Percentiles rank a stretch among this genome's conserved stretches.
phyloP scores from a whole-genome alignment of 2,329 filamentous ascomycete genomes.

The Zymoseptoria ardabiliae region DNA sequence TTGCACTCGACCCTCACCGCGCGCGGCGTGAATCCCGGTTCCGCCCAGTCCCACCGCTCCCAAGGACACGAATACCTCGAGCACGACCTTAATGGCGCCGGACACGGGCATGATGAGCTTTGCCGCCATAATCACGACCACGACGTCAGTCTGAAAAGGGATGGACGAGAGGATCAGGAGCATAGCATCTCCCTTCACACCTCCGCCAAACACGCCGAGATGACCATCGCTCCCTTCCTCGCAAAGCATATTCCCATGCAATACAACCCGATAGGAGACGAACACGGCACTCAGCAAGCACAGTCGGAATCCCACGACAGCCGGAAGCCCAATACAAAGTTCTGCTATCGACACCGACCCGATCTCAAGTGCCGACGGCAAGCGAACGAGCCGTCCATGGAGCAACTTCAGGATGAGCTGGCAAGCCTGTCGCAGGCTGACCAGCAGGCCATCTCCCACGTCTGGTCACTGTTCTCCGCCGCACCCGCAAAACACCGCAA shows the following conservation, averaged over 20 bases:
- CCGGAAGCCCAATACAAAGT: constrained; percentile 65
- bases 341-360: constrained; percentile 89
- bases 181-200: constrained; percentile 36
- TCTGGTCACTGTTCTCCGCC: constrained; percentile 96
- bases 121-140: constrained; percentile 30
- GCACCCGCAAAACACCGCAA: constrained; percentile 90
- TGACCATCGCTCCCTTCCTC: constrained; percentile 81
- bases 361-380: constrained; percentile 90
- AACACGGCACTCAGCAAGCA: constrained; percentile 28
- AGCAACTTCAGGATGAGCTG: constrained; percentile 81
- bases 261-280: constrained; percentile 66
- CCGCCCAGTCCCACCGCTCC: background rate
- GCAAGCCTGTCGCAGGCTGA: constrained; percentile 74
- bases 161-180: constrained; percentile 20
- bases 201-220: constrained; percentile 57
- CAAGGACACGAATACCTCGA: constrained; percentile 1
- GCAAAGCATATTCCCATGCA: constrained; percentile 82
- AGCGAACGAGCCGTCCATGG: constrained; percentile 93
- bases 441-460: constrained; percentile 91
- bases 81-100: constrained; percentile 1
- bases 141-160: constrained; percentile 21
- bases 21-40: background rate
- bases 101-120: constrained; percentile 22
- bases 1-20: background rate
- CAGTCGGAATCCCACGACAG: constrained; percentile 15